phyloP scores from a whole-genome alignment of 2,329 filamentous ascomycete genomes.

The Waltergamsia citrina region DNA sequence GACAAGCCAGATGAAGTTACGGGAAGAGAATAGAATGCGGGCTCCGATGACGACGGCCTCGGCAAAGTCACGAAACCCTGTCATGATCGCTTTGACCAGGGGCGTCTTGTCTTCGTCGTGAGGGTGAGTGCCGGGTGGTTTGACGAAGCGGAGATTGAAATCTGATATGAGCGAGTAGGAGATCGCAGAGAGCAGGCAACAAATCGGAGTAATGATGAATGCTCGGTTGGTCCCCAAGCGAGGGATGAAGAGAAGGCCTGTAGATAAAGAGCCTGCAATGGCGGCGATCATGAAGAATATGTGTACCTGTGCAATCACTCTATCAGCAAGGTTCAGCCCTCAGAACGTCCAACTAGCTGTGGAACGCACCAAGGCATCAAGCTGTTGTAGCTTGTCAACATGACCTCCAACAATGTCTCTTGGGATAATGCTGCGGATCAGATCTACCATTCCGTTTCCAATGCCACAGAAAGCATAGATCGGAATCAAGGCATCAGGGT shows the following conservation, averaged over 20 bases:
- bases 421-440: slow-evolving; percentile 39
- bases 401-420: slow-evolving; percentile 40
- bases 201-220: slow-evolving; percentile 39
- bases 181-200: slow-evolving; percentile 28
- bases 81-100: too few relatives aligned
- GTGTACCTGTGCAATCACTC: slow-evolving; percentile 16
- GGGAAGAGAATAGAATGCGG: slow-evolving; percentile 33
- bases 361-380: slow-evolving; percentile 29
- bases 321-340: too few relatives aligned
- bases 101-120: too few relatives aligned
- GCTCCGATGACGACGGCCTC: slow-evolving; percentile 21
- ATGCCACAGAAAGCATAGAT: slow-evolving; percentile 33
- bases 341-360: too few relatives aligned
- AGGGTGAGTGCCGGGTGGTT: slow-evolving; percentile 7
- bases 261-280: slow-evolving; percentile 35
- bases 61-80: too few relatives aligned
- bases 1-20: slow-evolving; percentile 39
- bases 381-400: slow-evolving; percentile 35
- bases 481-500: slow-evolving; percentile 37
- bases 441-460: slow-evolving; percentile 38
- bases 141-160: slow-evolving; percentile 23
- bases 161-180: slow-evolving; percentile 37
- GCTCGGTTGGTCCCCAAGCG: slow-evolving; percentile 39
- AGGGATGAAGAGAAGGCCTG: slow-evolving; percentile 38
- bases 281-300: slow-evolving; percentile 39